Evolutionary conservation across 495 filamentous ascomycete species (phyloP).

Genomic region (Penicillium steckii): DNA sequence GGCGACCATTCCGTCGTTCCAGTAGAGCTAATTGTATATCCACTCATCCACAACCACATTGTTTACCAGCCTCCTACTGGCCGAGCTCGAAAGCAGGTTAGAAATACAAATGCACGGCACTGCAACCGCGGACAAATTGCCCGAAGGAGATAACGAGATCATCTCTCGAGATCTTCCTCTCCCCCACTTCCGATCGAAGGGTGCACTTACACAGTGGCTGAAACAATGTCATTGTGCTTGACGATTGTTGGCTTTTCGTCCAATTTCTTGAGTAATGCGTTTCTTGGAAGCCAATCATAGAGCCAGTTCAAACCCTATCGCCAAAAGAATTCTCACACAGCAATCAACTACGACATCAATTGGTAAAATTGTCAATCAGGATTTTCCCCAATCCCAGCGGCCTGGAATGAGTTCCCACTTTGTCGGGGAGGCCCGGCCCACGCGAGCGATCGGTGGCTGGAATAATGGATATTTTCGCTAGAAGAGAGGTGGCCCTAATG

Average conservation of each 20-base stretch:
- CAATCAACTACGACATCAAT: not conserved
- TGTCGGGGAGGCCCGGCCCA: slow-evolving; percentile 19
- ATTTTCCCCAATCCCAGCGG: slow-evolving; percentile 7
- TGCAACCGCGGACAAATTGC: slow-evolving; percentile 29
- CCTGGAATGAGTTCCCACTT: slow-evolving; percentile 9
- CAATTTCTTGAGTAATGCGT: not conserved
- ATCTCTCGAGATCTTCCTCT: slow-evolving; percentile 16
- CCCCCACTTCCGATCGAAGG: slow-evolving; percentile 17
- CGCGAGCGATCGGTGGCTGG: slow-evolving; percentile 25
- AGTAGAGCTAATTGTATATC: not conserved
- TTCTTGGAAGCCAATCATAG: slow-evolving; percentile 1
- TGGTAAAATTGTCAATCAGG: not conserved
- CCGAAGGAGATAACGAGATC: slow-evolving; percentile 23
- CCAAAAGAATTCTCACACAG: not conserved
- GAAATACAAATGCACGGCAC: slow-evolving; percentile 14
- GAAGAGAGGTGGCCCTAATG: no score
- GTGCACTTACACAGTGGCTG: slow-evolving; percentile 10
- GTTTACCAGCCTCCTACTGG: not conserved
- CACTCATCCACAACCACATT: not conserved
- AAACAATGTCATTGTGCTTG: slow-evolving; percentile 17
- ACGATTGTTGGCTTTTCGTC: not conserved
- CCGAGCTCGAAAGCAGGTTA: not conserved
- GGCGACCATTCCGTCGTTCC: not conserved
- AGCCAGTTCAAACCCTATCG: not conserved
- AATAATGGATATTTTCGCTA: no score